phyloP scores from a whole-genome alignment of 148 eudicot species.

The Heliosperma pusillum region DNA sequence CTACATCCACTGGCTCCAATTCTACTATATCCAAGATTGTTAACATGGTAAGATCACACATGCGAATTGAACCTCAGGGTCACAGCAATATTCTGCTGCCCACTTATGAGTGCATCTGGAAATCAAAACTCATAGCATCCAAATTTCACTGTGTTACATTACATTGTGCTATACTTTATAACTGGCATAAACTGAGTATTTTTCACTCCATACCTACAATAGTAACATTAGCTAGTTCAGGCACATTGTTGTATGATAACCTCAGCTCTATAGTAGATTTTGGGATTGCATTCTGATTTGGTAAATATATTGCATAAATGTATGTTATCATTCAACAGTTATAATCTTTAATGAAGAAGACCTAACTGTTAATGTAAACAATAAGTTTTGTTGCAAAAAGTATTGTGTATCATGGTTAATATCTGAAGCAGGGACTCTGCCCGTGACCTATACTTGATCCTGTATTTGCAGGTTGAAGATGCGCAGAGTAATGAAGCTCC shows the following conservation, averaged over 20 bases:
- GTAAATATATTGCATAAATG: not conserved
- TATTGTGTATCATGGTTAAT: not conserved
- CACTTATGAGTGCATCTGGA: not conserved
- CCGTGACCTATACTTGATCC: not conserved
- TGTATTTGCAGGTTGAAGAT: constrained; percentile 74
- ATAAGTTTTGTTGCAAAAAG: not conserved
- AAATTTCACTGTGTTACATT: not conserved
- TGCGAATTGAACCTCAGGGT: not conserved
- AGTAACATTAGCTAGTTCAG: not conserved
- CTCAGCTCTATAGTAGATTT: not conserved
- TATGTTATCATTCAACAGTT: not conserved
- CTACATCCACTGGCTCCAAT: constrained; percentile 85
- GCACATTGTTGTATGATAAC: not conserved
- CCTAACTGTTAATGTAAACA: not conserved
- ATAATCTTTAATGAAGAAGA: constrained; percentile 1
- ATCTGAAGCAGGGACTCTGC: not conserved
- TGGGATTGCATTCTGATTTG: not conserved
- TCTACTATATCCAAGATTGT: constrained; percentile 88
- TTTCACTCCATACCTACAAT: not conserved
- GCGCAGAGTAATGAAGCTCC: constrained; percentile 99
- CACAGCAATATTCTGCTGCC: not conserved
- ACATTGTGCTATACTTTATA: not conserved
- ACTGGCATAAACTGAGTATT: not conserved
- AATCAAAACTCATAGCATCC: not conserved
- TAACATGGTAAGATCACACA: constrained; percentile 50